Evolutionary conservation across 2,329 filamentous ascomycete genomes (phyloP), one percentile per base, ranked within the genome.

Genomic region (Coniella vitis): DNA sequence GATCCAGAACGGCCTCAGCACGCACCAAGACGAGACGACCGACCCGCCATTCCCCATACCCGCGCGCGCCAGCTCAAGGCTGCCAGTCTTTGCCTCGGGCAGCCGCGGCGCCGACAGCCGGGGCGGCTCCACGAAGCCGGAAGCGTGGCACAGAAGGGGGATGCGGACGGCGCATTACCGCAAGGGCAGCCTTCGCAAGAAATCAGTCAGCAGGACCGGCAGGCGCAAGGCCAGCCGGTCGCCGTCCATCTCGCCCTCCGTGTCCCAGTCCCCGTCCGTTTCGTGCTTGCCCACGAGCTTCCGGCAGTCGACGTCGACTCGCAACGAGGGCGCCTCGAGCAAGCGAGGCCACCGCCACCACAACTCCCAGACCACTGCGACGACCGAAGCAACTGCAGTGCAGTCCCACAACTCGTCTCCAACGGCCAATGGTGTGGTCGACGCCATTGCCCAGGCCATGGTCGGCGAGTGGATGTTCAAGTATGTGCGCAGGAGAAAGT

Each of bases 401-500:
- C 74, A 74, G 36, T 84, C 78, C 4, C 71, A 75, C 47, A 75
- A 71, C 37, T 82, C 75, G 56, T 70, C 73, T 10, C 75, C 79
- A 25, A 84, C 89, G 56, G 79, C 84, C 38, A 85, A 85, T 0
- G 86, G 83, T 38, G 88, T 97, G 13, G 91, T 98, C 5, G 93
- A 97, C 69, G 90, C 93, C 3, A 97, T 98, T 65, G 90, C 93
- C 1, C 90, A 95, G 62, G 94, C 91, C 0, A 98, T 98, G 93
- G 89, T 98, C 25, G 93, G 93, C 34, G 93, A 97, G 61, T 93
- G 88, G 86, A 91, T 94, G 87, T 90, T 84, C 73, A 94, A 94
- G 66, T 93, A 94, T 60, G 86, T 91, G 31, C 79, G 87, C 45
- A 79, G 87, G 63, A 81, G 91, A 56, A 96, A 90, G 69, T 94